Conservation (phyloP, 1,284 basidiomycete genomes). For the Cutaneotrichosporon sp. region DNA sequence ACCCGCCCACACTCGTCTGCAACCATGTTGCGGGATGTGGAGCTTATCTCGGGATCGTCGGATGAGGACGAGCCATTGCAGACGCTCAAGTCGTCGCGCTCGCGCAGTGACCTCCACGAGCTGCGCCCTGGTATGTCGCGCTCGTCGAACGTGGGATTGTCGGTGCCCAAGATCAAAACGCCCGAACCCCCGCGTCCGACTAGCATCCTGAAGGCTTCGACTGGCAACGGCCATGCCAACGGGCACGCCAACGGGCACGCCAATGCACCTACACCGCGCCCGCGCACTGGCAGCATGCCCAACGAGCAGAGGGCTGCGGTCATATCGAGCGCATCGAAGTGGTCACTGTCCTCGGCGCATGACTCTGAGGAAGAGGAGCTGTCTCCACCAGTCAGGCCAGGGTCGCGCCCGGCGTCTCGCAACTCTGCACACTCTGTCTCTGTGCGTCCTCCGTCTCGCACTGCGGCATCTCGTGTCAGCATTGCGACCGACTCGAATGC, state of each 20-base stretch:
- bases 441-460: conserved; percentile 16
- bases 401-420: conserved; percentile 7
- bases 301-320: neutral
- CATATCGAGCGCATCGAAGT: conserved; percentile 20
- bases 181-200: neutral
- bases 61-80: conserved; percentile 28
- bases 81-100: conserved; percentile 8
- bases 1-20: conserved; percentile 1
- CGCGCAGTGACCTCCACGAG: conserved; percentile 3
- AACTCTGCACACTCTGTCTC: conserved; percentile 15
- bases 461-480: conserved; percentile 5
- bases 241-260: neutral
- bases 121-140: neutral
- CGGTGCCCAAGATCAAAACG: neutral
- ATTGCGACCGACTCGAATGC: conserved; percentile 9
- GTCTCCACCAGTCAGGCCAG: conserved; percentile 2
- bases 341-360: conserved; percentile 23
- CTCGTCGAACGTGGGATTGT: conserved; percentile 1
- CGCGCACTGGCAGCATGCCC: neutral
- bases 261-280: neutral
- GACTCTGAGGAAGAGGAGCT: conserved; percentile 12
- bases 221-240: conserved; percentile 4
- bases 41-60: conserved; percentile 2
- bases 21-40: neutral
- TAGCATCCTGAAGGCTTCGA: conserved; percentile 1